Evolutionary conservation across 2,329 filamentous ascomycete species (phyloP).

Genomic region (Lachnellula suecica): DNA sequence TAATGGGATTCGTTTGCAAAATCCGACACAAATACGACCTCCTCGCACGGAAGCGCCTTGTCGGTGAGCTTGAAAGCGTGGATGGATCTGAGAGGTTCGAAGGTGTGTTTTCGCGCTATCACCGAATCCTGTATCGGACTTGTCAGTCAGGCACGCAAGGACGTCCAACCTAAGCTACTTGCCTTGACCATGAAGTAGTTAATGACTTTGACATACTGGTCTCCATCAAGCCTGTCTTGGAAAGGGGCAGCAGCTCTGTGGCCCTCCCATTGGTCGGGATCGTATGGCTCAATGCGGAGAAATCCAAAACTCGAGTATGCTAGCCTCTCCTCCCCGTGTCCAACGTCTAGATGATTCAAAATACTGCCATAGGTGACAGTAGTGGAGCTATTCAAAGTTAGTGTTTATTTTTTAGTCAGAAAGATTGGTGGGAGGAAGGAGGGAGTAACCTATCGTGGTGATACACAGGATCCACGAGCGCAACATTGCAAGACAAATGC

Average conservation of each 20-base stretch:
- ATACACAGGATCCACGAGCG: not conserved
- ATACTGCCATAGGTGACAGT: not conserved
- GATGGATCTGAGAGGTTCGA: not conserved
- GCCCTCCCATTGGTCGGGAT: not conserved
- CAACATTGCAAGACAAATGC: not conserved
- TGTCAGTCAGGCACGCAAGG: not conserved
- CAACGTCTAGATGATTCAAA: not conserved
- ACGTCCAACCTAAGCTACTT: not conserved
- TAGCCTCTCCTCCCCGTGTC: not conserved
- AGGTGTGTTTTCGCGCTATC: not conserved
- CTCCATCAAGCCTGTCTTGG: slow-evolving; percentile 1
- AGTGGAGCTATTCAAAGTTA: not conserved
- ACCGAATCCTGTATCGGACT: not conserved
- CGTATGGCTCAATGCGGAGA: not conserved
- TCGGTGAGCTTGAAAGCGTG: not conserved
- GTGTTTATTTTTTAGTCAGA: not conserved
- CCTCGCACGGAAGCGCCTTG: slow-evolving; percentile 3
- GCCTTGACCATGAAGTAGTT: slow-evolving; percentile 9
- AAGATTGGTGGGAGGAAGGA: no score
- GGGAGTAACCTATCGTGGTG: not conserved
- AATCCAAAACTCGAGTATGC: slow-evolving; percentile 6
- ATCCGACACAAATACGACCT: slow-evolving; percentile 7
- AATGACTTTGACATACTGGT: slow-evolving; percentile 5
- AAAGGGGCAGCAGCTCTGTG: not conserved
- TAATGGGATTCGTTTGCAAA: slow-evolving; percentile 3